phyloP scores from a whole-genome alignment of 2,329 filamentous ascomycete genomes.

The Xylariaceae sp. region DNA sequence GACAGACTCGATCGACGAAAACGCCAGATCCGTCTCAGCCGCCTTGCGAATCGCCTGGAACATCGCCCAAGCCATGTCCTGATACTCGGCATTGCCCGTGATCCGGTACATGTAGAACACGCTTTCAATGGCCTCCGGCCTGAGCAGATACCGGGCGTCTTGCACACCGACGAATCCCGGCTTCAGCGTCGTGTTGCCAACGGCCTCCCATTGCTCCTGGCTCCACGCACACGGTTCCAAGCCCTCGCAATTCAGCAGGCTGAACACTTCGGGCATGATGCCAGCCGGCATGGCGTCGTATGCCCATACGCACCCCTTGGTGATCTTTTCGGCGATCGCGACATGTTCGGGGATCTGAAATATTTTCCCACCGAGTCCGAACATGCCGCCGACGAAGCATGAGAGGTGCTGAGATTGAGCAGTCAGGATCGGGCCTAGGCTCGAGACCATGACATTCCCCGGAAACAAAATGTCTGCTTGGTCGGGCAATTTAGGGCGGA shows the following conservation, averaged over 20 bases:
- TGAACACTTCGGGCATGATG: constrained; percentile 54
- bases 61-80: constrained; percentile 50
- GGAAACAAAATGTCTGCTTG: constrained; percentile 59
- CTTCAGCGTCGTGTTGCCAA: constrained; percentile 28
- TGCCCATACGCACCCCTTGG: constrained; percentile 53
- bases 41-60: constrained; percentile 41
- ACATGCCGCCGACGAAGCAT: constrained; percentile 47
- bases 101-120: constrained; percentile 50
- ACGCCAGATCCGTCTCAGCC: constrained; percentile 43
- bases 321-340: constrained; percentile 41
- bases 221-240: constrained; percentile 39
- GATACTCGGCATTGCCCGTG: constrained; percentile 42
- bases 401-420: constrained; percentile 39
- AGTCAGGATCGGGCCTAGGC: constrained; percentile 25
- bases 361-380: constrained; percentile 40
- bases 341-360: constrained; percentile 43
- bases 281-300: constrained; percentile 50
- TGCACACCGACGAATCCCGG: constrained; percentile 58
- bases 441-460: constrained; percentile 34
- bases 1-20: constrained; percentile 45
- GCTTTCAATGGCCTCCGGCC: constrained; percentile 49
- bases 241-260: constrained; percentile 39
- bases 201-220: constrained; percentile 28
- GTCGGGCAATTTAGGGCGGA: constrained; percentile 59
- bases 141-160: constrained; percentile 45